Evolutionary conservation across 2,329 filamentous ascomycete species (phyloP).

Genomic region (Colletotrichum sp.): DNA sequence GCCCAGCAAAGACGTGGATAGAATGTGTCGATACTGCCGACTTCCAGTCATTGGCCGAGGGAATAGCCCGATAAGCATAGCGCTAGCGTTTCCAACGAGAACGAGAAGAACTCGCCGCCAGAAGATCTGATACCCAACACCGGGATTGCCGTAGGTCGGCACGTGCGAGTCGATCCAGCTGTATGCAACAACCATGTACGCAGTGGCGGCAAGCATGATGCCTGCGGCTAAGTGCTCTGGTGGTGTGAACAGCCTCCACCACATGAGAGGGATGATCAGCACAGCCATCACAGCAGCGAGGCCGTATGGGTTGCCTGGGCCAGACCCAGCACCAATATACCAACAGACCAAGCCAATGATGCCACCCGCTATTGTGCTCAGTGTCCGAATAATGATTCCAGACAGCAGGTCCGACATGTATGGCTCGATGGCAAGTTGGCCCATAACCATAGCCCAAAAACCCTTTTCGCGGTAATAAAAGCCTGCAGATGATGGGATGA

Average conservation of each 20-base stretch:
- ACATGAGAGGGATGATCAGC: neutral
- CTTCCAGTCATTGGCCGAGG: neutral
- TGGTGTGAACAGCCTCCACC: neutral
- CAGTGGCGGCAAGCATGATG: neutral
- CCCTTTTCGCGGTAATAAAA: neutral
- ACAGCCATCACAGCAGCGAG: neutral
- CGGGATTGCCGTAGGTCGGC: neutral
- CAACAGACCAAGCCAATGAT: rapidly evolving
- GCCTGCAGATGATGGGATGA: neutral
- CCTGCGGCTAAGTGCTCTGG: neutral
- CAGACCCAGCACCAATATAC: neutral
- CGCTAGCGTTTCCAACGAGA: neutral
- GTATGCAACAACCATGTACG: neutral
- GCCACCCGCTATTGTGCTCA: neutral
- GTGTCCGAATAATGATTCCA: neutral
- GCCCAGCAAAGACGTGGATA: neutral
- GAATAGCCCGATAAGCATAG: neutral
- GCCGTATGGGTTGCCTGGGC: neutral
- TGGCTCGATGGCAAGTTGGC: neutral
- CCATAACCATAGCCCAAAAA: neutral
- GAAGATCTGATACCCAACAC: neutral
- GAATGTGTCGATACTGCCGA: neutral
- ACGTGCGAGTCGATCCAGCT: neutral
- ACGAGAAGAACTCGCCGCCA: neutral
- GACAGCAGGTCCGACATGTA: neutral